phyloP scores from a whole-genome alignment of 1,139 yeast genomes.

The Yarrowia galli region DNA sequence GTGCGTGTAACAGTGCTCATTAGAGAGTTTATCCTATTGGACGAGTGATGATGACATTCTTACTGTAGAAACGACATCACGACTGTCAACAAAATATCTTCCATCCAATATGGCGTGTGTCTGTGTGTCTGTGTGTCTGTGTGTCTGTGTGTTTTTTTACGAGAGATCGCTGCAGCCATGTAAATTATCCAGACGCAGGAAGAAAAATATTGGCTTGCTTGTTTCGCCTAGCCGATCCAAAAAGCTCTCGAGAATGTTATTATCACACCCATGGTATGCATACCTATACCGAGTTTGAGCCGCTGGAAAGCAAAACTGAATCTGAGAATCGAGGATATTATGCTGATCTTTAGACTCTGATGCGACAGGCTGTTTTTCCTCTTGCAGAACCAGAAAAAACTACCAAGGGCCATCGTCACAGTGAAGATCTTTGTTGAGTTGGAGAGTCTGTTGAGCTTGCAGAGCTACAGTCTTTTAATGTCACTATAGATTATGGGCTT shows the following conservation, averaged over 20 bases:
- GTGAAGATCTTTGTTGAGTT: neutral
- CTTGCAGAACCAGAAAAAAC: neutral
- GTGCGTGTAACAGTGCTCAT: too few species aligned
- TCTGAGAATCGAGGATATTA: constrained; percentile 2
- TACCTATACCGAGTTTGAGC: constrained; percentile 10
- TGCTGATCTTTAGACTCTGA: constrained; percentile 7
- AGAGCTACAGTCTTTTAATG: too few species aligned
- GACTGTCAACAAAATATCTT: too few species aligned
- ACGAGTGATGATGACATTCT: too few species aligned
- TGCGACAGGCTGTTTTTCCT: neutral
- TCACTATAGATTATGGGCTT: too few species aligned
- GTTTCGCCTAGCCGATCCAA: constrained; percentile 4
- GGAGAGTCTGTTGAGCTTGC: neutral
- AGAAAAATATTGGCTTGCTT: neutral
- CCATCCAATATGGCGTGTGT: too few species aligned
- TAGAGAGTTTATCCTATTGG: neutral
- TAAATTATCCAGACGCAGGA: too few species aligned
- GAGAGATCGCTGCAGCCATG: too few species aligned
- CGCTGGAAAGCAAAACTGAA: neutral
- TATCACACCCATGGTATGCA: neutral
- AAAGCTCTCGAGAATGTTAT: neutral
- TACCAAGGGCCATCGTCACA: neutral
- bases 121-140: too few species aligned
- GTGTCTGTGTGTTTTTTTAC: too few species aligned
- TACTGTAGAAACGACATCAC: too few species aligned